phyloP scores from a whole-genome alignment of 352 stramenopile species.

The Phytophthora sp. region DNA sequence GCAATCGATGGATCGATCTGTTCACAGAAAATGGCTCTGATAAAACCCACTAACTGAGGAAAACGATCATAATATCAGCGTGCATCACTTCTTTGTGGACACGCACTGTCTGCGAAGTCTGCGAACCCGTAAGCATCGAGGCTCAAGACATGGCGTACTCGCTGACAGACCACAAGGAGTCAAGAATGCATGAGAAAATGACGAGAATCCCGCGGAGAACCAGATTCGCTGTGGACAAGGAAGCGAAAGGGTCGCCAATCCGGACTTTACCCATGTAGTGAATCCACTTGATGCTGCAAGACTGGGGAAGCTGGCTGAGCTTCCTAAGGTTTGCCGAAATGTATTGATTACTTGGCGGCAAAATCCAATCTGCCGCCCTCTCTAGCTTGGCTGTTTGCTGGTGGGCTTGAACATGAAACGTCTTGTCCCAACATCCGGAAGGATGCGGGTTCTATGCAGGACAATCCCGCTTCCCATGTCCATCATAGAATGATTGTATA shows the following conservation, averaged over 20 bases:
- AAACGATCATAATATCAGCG: constrained; percentile 40
- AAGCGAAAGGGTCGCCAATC: constrained; percentile 51
- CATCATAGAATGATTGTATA: too few relatives aligned
- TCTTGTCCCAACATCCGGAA: too few relatives aligned
- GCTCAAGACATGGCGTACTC: constrained; percentile 44
- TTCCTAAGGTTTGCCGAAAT: too few relatives aligned
- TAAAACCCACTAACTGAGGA: constrained; percentile 34
- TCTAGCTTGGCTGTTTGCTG: too few relatives aligned
- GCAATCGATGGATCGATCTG: constrained; percentile 37
- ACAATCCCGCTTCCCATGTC: too few relatives aligned
- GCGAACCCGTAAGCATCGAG: constrained; percentile 18
- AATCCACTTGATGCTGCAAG: too few relatives aligned
- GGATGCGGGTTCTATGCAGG: too few relatives aligned
- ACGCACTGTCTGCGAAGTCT: constrained; percentile 15
- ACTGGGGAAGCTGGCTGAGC: too few relatives aligned
- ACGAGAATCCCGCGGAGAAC: constrained; percentile 30
- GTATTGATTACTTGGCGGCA: too few relatives aligned
- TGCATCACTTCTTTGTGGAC: constrained; percentile 43
- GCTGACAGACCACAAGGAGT: constrained; percentile 45
- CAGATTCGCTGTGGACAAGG: constrained; percentile 34
- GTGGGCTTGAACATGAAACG: too few relatives aligned
- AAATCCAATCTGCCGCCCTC: too few relatives aligned
- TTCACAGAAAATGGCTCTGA: constrained; percentile 36
- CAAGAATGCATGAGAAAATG: constrained; percentile 36
- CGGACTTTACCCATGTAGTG: constrained; percentile 54